Conservation (phyloP, 768 basidiomycete genomes). For the Leccinum arenicola region DNA sequence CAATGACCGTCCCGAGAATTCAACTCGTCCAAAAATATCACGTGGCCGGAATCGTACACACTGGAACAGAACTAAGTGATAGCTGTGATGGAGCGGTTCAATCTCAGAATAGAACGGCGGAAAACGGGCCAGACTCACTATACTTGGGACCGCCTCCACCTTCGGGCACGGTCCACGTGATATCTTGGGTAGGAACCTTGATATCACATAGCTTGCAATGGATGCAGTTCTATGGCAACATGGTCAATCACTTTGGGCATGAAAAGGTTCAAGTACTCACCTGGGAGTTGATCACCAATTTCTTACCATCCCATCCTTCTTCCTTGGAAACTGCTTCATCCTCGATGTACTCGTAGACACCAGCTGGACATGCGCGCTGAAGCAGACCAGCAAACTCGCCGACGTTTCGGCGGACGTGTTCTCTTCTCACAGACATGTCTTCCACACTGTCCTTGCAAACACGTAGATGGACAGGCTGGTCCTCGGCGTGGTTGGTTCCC, state of each 20-base stretch:
- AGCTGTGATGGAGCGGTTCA: conserved; percentile 2
- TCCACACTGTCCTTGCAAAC: conserved; percentile 47
- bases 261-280: conserved; percentile 37
- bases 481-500: conserved; percentile 95
- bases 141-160: conserved; percentile 97
- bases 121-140: conserved; percentile 43
- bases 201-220: conserved; percentile 96
- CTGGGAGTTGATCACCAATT: conserved; percentile 95
- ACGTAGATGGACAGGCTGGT: conserved; percentile 87
- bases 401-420: conserved; percentile 76
- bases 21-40: background rate
- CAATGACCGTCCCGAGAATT: background rate
- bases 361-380: conserved; percentile 90
- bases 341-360: conserved; percentile 94
- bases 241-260: background rate
- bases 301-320: conserved; percentile 76
- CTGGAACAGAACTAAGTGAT: conserved; percentile 14
- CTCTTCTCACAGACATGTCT: conserved; percentile 42
- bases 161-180: conserved; percentile 96
- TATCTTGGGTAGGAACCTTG: conserved; percentile 95
- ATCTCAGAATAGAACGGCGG: background rate
- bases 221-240: conserved; percentile 66
- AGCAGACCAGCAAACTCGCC: conserved; percentile 83
- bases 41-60: background rate
- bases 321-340: conserved; percentile 49